Evolutionary conservation across 2,329 filamentous ascomycete genomes (phyloP).

Genomic region (Monilinia aucupariae): DNA sequence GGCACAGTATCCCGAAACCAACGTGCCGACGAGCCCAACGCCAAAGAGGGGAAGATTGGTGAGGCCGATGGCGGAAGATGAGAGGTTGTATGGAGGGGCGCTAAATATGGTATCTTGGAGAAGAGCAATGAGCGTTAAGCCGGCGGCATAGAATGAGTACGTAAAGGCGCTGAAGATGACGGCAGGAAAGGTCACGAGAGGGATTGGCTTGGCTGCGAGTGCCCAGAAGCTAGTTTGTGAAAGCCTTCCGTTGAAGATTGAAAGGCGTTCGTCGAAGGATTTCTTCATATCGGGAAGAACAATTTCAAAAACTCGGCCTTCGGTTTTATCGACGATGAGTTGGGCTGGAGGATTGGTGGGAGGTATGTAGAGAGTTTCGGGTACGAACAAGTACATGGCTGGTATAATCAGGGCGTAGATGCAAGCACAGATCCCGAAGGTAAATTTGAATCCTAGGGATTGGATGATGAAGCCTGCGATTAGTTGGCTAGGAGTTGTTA

Average conservation of each 20-base stretch:
- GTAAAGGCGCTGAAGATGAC: slow-evolving; percentile 35
- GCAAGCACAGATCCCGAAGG: slow-evolving; percentile 39
- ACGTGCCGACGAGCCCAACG: slow-evolving; percentile 34
- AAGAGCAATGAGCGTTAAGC: slow-evolving; percentile 27
- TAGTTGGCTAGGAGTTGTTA: slow-evolving; percentile 35
- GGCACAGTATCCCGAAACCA: slow-evolving; percentile 35
- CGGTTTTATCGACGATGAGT: slow-evolving; percentile 28
- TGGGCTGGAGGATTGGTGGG: slow-evolving; percentile 19
- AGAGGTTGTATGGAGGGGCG: slow-evolving; percentile 25
- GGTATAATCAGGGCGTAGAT: slow-evolving; percentile 40
- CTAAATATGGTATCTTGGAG: slow-evolving; percentile 27
- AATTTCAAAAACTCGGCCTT: slow-evolving; percentile 28
- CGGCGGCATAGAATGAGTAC: slow-evolving; percentile 26
- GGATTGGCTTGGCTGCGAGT: slow-evolving; percentile 41
- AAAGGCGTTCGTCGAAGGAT: slow-evolving; percentile 36
- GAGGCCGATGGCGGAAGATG: slow-evolving; percentile 23
- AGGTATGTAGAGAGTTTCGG: slow-evolving; percentile 39
- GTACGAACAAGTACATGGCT: slow-evolving; percentile 42
- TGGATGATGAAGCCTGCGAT: slow-evolving; percentile 40
- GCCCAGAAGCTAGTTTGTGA: slow-evolving; percentile 38
- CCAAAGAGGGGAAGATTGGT: slow-evolving; percentile 25
- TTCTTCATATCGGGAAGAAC: slow-evolving; percentile 31
- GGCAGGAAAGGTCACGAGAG: slow-evolving; percentile 46
- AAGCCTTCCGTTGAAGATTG: slow-evolving; percentile 39
- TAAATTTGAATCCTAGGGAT: slow-evolving; percentile 35